Evolutionary conservation across 441 rosid species (phyloP), one percentile per base, ranked within the genome.

Genomic region (Jatropha podagrica): DNA sequence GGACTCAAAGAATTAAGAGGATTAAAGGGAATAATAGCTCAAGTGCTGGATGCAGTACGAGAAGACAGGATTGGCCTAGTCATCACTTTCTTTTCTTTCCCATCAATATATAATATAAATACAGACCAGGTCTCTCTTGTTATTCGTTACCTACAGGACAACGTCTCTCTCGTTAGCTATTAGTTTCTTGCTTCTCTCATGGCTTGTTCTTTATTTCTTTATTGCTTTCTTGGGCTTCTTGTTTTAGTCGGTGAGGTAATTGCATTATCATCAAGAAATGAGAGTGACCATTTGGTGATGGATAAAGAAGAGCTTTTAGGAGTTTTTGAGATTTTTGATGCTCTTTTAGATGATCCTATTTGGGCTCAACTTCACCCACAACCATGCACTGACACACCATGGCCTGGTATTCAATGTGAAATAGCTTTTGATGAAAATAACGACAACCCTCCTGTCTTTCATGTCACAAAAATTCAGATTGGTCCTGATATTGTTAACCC

Each of bases 351-450:
- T 48, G 85, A 86, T 68, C 85, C 85, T 40, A 55, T 69, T 14
- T 84, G 87, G 87, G 71, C 82, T 12, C 68, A 75, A 67, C 54
- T 64, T 46, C 86, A 86, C 63, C 86, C 85, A 49, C 71, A 76
- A 48, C 90, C 90, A 69, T 86, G 90, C 71, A 81, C 81, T 20
- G 80, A 85, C 62, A 86, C 88, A 15, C 90, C 84, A 76, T 85
- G 90, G 90, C 88, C 84, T 76, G 86, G 86, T 26, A 68, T 85
- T 71, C 83, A 80, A 69, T 86, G 88, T 75, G 88, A 85, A 82
- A 58, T 83, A 68, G 79, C 76, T 62, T 77, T 72, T 20, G 72
- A 76, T 74, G 78, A 56, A 56, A n/a, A n/a, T 17, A n/a, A 56
- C n/a, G 27, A 18, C 23, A 23, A 76, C 72, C 71, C 77, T 65